Evolutionary conservation across 306 rosid species (phyloP), one percentile per base, ranked within the genome.

Genomic region (Lablab purpureus): DNA sequence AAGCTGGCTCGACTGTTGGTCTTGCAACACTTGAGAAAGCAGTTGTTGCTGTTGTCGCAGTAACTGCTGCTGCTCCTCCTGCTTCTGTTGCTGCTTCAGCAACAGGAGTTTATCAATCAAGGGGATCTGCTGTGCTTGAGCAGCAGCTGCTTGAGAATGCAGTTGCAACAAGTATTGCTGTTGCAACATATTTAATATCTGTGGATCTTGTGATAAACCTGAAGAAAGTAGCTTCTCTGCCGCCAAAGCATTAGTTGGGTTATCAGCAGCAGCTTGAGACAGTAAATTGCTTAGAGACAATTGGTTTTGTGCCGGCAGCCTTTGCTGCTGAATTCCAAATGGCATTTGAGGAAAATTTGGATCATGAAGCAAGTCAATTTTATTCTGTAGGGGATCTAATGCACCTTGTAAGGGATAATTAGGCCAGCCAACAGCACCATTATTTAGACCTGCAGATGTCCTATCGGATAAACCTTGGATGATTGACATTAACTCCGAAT

Each of bases 41-140:
- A 91, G 73, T 73, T 94, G 98, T 77, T 94, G 98, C 85, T 89
- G 94, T 58, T 93, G 99, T 80, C 93, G 77, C 80, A 93, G 58
- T 9, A 95, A 69, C 73, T 87, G 89, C 85, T 91, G 99, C 75
- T 96, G 91, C 86, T 93, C 96, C 73, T 91, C 91, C 81, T 91
- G 97, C 83, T 88, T 85, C 86, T 95, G 98, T 43, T 95, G 97
- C 88, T 93, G 98, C 89, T 89, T 92, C 41, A 96, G 86, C 84
- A 96, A 71, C 60, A 93, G 13, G 1, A 93, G 36, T 79, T 95
- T 93, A 80, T 96, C 98, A 80, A 96, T 77, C 77, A 91, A 63
- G 9, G 91, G 87, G 71, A 93, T 81, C 78, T 90, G 98, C 23
- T 86, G 99, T 4, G 93, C 37, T 15, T 97, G 93, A 78, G 71